Evolutionary conservation across 768 basidiomycete species (phyloP), one percentile per base, ranked within the genome.

Genomic region (Mycena rebaudengoi): DNA sequence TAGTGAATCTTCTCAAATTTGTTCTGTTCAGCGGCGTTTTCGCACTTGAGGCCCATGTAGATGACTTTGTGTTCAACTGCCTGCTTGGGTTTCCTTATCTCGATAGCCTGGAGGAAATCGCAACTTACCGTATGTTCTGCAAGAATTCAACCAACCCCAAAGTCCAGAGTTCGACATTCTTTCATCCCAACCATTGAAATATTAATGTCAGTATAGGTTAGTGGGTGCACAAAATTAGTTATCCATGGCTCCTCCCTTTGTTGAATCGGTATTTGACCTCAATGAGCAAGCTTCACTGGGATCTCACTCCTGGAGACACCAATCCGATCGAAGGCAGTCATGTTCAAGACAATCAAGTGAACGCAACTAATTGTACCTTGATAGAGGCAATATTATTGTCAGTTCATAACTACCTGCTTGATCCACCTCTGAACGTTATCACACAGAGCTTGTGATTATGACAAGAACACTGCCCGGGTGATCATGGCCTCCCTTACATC

Each of bases 241-340:
- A 59, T 48, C 58, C 58, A 8, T 60, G 58, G 58, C 48, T 60
- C 2, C 58, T 60, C 4, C 46, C 48, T 1, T 60, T 48, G 3
- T 28, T 60, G 13, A 60, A 60, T 25, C 58, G 48, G 3, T 41
- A 2, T 23, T 16, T 58, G 21, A 58, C 44, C 2, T 5, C 6
- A 8, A 46, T 58, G 56, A 35, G 14, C 28, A n/a, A 58, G 6
- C 32, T 20, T 25, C 26, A 41, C 23, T 60, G 58, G 58, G 58
- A 60, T 41, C 48, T 60, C 5, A 60, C 40, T 2, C 58, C 58
- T 4, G 44, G 33, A 3, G 58, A 60, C 26, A 60, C 58, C 1
- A 60, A 60, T 26, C 46, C 58, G 18, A 60, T 60, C 13, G 48
- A 60, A 21, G 58, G 58, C 1, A 40, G 37, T 5, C 58, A 59